phyloP scores from a whole-genome alignment of 371 early-diverging fungal species.

The Vairimorpha necatrix region DNA sequence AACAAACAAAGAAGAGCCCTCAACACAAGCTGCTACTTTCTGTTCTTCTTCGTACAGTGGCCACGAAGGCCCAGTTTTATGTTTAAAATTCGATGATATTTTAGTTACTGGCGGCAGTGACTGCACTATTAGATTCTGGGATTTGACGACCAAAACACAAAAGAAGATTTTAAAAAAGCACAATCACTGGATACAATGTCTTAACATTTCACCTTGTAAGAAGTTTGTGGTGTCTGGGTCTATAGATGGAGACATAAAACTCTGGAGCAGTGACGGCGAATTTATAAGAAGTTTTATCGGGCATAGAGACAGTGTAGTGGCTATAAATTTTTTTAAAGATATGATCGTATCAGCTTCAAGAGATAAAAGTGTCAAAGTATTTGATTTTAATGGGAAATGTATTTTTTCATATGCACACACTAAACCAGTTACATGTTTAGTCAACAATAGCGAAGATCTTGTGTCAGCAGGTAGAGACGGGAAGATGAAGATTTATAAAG shows the following conservation, averaged over 20 bases:
- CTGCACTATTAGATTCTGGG: conserved; percentile 87
- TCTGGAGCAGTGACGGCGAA: conserved; percentile 61
- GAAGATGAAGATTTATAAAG: conserved; percentile 68
- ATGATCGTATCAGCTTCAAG: conserved; percentile 77
- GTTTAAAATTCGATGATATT: conserved; percentile 77
- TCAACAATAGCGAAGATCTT: conserved; percentile 70
- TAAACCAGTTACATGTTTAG: conserved; percentile 70
- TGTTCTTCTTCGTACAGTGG: conserved; percentile 65
- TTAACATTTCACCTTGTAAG: conserved; percentile 75
- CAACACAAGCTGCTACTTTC: conserved; percentile 51
- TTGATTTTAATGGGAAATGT: conserved; percentile 71
- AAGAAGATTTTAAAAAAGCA: conserved; percentile 69
- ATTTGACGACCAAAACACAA: conserved; percentile 71
- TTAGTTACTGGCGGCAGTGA: conserved; percentile 86
- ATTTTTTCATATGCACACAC: conserved; percentile 72
- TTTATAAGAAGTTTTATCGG: conserved; percentile 72
- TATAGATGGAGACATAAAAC: conserved; percentile 80
- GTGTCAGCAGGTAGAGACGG: conserved; percentile 74
- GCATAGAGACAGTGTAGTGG: conserved; percentile 79
- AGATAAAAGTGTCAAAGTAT: conserved; percentile 82
- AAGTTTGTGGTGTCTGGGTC: conserved; percentile 76
- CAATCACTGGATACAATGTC: conserved; percentile 76
- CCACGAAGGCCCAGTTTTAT: conserved; percentile 82
- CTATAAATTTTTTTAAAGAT: conserved; percentile 73
- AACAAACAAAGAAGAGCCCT: conserved; percentile 26